Evolutionary conservation across 306 rosid species (phyloP).

Genomic region (Hippophae gyantsensis): DNA sequence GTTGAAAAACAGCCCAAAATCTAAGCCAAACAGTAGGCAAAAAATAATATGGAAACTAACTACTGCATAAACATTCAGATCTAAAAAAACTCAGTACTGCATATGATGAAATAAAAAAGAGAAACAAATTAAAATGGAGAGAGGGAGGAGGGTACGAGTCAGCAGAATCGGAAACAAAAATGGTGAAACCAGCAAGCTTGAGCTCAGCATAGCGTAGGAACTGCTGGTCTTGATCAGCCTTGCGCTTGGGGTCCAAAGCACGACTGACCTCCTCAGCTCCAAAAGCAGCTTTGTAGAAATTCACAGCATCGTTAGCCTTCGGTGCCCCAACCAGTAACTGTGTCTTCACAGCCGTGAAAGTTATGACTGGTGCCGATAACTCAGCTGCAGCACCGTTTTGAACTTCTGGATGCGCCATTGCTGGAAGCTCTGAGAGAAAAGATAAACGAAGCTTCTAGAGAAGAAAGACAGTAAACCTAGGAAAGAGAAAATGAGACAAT

Average conservation of each 20-base stretch:
- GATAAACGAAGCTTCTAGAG: background rate
- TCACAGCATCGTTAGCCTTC: slow-evolving; percentile 58
- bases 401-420: slow-evolving; percentile 57
- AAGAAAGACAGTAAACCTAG: slow-evolving; percentile 39
- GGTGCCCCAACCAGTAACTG: slow-evolving; percentile 52
- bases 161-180: slow-evolving; percentile 42
- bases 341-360: slow-evolving; percentile 38
- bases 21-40: background rate
- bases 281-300: slow-evolving; percentile 67
- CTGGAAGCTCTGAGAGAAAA: background rate
- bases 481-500: slow-evolving; percentile 17
- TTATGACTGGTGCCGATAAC: slow-evolving; percentile 1
- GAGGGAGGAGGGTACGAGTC: slow-evolving; percentile 31
- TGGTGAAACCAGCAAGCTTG: slow-evolving; percentile 37
- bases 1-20: too few relatives aligned
- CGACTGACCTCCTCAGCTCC: slow-evolving; percentile 69
- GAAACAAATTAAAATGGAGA: background rate
- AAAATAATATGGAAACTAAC: background rate
- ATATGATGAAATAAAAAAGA: background rate
- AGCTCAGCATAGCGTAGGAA: slow-evolving; percentile 52
- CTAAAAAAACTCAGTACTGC: background rate
- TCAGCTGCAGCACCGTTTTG: slow-evolving; percentile 49
- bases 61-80: background rate
- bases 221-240: slow-evolving; percentile 73
- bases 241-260: slow-evolving; percentile 52